A percentile compares a stretch with the other conserved stretches of the same genome.
These are phyloP conservation scores for Calendula officinalis DNA, from an alignment of 129 eudicot species.

Conservation along the genomic window DNA sequence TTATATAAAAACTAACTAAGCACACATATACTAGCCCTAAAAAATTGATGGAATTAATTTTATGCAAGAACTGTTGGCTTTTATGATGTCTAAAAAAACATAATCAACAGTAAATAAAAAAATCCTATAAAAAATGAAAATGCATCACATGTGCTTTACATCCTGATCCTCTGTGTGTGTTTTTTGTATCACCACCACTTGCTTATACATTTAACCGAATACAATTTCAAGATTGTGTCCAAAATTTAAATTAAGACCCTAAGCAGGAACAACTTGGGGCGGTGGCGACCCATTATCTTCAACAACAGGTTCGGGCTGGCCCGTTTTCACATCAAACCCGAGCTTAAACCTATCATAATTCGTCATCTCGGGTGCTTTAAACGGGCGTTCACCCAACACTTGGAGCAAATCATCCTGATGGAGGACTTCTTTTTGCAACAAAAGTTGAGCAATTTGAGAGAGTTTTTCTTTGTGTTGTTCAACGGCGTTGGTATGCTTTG, in stretches of 20 bases:
- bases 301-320: slow-evolving; percentile 10
- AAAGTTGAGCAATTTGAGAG: slow-evolving; percentile 65
- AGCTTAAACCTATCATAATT: slow-evolving; percentile 80
- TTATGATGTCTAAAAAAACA: background rate
- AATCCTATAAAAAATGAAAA: background rate
- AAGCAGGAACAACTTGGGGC: slow-evolving; percentile 61
- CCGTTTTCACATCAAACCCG: slow-evolving; percentile 50
- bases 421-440: slow-evolving; percentile 83
- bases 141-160: slow-evolving; percentile 24
- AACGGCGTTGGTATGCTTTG: slow-evolving; percentile 55
- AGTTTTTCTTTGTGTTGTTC: slow-evolving; percentile 79
- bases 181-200: slow-evolving; percentile 6
- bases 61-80: slow-evolving; percentile 5
- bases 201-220: slow-evolving; percentile 24
- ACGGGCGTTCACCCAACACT: slow-evolving; percentile 89
- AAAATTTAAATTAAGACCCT: background rate
- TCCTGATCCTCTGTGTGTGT: slow-evolving; percentile 14
- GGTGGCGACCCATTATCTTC: slow-evolving; percentile 40
- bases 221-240: slow-evolving; percentile 22
- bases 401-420: slow-evolving; percentile 82
- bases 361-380: slow-evolving; percentile 59
- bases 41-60: background rate
- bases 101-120: background rate
- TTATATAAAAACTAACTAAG: background rate
- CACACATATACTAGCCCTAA: background rate